These are phyloP conservation scores for Epichloe baconii DNA, from an alignment of 2,329 filamentous ascomycete genomes.

Conservation along the genomic window DNA sequence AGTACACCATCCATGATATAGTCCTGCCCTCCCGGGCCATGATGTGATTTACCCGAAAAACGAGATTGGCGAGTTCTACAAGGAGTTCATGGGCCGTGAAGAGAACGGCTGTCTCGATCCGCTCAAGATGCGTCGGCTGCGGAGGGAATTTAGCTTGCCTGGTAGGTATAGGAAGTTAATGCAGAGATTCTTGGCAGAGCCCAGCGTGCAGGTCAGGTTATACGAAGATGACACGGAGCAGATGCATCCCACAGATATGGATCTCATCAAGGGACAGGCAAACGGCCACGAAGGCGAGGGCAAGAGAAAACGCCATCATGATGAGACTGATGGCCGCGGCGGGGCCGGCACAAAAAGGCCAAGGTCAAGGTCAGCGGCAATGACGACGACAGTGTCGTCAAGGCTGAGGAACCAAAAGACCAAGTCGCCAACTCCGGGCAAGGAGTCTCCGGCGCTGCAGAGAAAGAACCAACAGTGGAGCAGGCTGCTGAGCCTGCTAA, in stretches of 20 bases:
- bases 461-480: slow-evolving; percentile 13
- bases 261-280: slow-evolving; percentile 39
- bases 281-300: slow-evolving; percentile 2
- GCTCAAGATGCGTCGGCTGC: slow-evolving; percentile 70
- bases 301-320: slow-evolving; percentile 10
- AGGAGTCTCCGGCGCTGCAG: slow-evolving; percentile 5
- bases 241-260: slow-evolving; percentile 77
- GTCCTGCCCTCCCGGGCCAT: slow-evolving; percentile 86
- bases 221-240: slow-evolving; percentile 67
- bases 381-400: slow-evolving; percentile 1
- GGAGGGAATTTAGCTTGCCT: slow-evolving; percentile 77
- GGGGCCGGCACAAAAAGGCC: slow-evolving; percentile 4
- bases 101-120: slow-evolving; percentile 71
- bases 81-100: slow-evolving; percentile 69
- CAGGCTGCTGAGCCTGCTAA: slow-evolving; percentile 15
- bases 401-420: neutral
- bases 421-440: neutral
- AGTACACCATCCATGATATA: slow-evolving; percentile 73
- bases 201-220: slow-evolving; percentile 54
- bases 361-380: slow-evolving; percentile 5
- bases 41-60: slow-evolving; percentile 81
- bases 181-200: slow-evolving; percentile 51
- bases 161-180: slow-evolving; percentile 82
- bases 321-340: slow-evolving; percentile 7
- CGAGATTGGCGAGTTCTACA: slow-evolving; percentile 71